A percentile compares a stretch with the other conserved stretches of the same genome.
Conservation (phyloP, 257 asterid species). For the Capsicum pubescens region DNA sequence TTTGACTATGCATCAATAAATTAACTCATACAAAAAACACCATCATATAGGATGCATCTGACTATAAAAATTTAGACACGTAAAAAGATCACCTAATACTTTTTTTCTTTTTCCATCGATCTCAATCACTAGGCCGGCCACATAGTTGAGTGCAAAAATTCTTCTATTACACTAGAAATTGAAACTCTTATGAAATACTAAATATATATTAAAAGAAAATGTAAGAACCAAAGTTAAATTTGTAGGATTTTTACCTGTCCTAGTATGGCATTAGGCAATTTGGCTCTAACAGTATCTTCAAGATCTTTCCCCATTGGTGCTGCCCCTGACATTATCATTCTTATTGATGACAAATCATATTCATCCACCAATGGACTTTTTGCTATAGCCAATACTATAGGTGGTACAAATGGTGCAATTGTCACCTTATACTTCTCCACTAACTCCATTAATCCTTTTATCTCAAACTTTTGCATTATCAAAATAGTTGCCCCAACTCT, state of each 20-base stretch:
- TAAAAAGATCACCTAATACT: too few relatives aligned
- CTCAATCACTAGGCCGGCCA: conserved; percentile 19
- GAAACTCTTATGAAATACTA: background rate
- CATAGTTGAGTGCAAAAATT: background rate
- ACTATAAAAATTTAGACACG: too few relatives aligned
- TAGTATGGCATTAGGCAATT: conserved; percentile 47
- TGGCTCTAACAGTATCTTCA: conserved; percentile 46
- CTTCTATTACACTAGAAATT: background rate
- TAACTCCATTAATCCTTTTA: conserved; percentile 37
- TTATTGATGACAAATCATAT: conserved; percentile 42
- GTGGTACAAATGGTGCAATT: conserved; percentile 50
- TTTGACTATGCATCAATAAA: too few relatives aligned
- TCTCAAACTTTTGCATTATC: conserved; percentile 48
- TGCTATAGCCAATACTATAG: conserved; percentile 46
- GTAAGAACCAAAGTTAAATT: too few relatives aligned
- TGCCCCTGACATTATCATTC: conserved; percentile 49
- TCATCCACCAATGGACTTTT: conserved; percentile 38
- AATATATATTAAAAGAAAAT: too few relatives aligned
- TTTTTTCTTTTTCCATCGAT: too few relatives aligned
- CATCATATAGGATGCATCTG: too few relatives aligned
- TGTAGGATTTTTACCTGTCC: conserved; percentile 42
- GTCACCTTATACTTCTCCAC: conserved; percentile 44
- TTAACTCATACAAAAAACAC: too few relatives aligned
- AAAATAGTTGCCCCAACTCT: conserved; percentile 49
- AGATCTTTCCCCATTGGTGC: conserved; percentile 55